Conservation (phyloP, 177 flowering plant species). For the Vitis hybrid region DNA sequence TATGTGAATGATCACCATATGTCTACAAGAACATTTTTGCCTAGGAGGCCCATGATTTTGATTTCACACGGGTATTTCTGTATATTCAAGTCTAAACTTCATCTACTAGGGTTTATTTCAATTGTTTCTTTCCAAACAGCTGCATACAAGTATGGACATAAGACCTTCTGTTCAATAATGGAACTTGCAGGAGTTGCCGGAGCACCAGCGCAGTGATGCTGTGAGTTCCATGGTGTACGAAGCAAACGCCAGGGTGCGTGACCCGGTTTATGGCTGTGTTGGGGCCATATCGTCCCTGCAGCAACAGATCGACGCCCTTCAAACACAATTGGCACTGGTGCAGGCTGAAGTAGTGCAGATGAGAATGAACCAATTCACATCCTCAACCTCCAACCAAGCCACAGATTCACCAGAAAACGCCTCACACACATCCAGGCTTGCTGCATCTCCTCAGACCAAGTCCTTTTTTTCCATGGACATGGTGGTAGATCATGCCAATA, state of each 20-base stretch:
- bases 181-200: slow-evolving; percentile 61
- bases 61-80: no score
- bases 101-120: no score
- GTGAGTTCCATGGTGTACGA: slow-evolving; percentile 93
- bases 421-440: slow-evolving; percentile 29
- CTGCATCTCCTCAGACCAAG: slow-evolving; percentile 24
- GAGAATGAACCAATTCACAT: slow-evolving; percentile 45
- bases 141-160: no score
- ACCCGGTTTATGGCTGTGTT: slow-evolving; percentile 89
- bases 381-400: slow-evolving; percentile 16
- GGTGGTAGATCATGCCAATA: slow-evolving; percentile 43
- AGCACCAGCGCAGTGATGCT: slow-evolving; percentile 71
- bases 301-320: slow-evolving; percentile 66
- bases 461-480: slow-evolving; percentile 48
- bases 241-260: slow-evolving; percentile 85
- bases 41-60: no score
- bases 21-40: no score
- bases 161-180: neutral
- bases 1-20: no score
- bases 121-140: no score
- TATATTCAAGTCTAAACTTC: no score
- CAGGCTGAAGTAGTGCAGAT: slow-evolving; percentile 84
- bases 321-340: slow-evolving; percentile 69
- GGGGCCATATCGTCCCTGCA: slow-evolving; percentile 85
- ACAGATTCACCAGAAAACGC: slow-evolving; percentile 18